A percentile compares a stretch with the other conserved stretches of the same genome.
Conservation (phyloP, 768 basidiomycete species). For the Boletus fagicola region DNA sequence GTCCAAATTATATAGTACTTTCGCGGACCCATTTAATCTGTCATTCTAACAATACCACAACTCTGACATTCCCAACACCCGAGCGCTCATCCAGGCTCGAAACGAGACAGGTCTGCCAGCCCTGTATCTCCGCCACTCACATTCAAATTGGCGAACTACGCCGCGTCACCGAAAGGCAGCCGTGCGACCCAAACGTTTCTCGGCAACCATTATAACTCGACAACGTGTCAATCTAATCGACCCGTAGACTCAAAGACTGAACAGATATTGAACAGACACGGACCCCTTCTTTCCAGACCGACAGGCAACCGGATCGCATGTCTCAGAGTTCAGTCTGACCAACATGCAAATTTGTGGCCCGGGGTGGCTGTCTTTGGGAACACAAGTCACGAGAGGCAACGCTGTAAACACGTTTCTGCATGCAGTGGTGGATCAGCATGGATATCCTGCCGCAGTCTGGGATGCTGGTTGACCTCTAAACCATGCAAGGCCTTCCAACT, state of each 20-base stretch:
- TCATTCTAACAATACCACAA: neutral
- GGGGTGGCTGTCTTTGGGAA: slow-evolving; percentile 1
- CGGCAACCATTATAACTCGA: neutral
- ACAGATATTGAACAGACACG: neutral
- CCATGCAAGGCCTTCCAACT: slow-evolving; percentile 34
- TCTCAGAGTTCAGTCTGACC: neutral
- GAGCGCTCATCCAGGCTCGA: too few species aligned
- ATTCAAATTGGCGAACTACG: neutral
- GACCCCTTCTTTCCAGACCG: neutral
- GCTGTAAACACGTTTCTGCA: slow-evolving; percentile 34
- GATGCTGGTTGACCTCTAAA: slow-evolving; percentile 25
- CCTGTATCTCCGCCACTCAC: neutral
- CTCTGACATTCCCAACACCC: too few species aligned
- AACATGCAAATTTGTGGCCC: slow-evolving; percentile 2
- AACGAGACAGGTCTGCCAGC: neutral
- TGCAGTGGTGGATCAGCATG: slow-evolving; percentile 26
- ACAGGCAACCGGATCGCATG: neutral
- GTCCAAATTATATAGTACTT: neutral
- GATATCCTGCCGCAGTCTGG: slow-evolving; percentile 15
- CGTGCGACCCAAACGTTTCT: neutral
- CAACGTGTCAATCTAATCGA: neutral
- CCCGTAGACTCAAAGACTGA: neutral
- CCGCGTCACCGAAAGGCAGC: neutral
- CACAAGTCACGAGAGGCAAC: slow-evolving; percentile 22
- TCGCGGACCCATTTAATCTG: neutral